Conservation (phyloP, 768 basidiomycete genomes). For the Sutorius australiensis region DNA sequence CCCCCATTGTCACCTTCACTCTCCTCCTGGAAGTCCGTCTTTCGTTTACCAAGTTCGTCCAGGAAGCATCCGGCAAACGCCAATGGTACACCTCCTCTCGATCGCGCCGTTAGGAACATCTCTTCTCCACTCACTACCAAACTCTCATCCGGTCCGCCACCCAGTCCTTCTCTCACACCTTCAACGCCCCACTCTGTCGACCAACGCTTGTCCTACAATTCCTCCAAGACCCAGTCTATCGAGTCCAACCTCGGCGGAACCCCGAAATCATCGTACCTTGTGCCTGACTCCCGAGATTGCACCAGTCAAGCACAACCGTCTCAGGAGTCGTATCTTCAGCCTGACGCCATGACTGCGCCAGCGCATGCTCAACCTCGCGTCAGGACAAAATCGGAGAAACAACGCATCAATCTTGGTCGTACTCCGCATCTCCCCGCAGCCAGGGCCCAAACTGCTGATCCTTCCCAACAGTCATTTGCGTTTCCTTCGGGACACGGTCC, state of each 20-base stretch:
- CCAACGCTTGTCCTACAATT: conserved; percentile 73
- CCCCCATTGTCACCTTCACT: conserved; percentile 25
- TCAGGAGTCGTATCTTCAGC: conserved; percentile 9
- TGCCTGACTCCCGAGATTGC: conserved; percentile 24
- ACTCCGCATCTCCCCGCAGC: conserved; percentile 36
- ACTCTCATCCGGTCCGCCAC: conserved; percentile 30
- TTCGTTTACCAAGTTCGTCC: conserved; percentile 65
- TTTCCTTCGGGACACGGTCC: conserved; percentile 26
- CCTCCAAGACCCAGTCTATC: conserved; percentile 70
- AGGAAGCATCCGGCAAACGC: conserved; percentile 45
- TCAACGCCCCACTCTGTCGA: conserved; percentile 50
- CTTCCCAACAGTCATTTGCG: conserved; percentile 41
- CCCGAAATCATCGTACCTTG: conserved; percentile 27
- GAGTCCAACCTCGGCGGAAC: conserved; percentile 52
- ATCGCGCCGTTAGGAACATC: conserved; percentile 37
- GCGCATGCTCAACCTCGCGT: conserved; percentile 20
- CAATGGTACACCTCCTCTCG: conserved; percentile 43
- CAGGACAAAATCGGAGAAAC: conserved; percentile 49
- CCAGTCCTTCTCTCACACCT: conserved; percentile 51
- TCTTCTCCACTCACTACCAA: conserved; percentile 27
- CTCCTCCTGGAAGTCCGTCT: conserved; percentile 65
- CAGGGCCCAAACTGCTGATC: conserved; percentile 28
- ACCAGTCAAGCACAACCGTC: conserved; percentile 10
- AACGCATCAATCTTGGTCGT: conserved; percentile 43
- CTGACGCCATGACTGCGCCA: conserved; percentile 24